These are phyloP conservation scores for Solanum paucissectum DNA, from an alignment of 257 asterid species.

Conservation along the genomic window DNA sequence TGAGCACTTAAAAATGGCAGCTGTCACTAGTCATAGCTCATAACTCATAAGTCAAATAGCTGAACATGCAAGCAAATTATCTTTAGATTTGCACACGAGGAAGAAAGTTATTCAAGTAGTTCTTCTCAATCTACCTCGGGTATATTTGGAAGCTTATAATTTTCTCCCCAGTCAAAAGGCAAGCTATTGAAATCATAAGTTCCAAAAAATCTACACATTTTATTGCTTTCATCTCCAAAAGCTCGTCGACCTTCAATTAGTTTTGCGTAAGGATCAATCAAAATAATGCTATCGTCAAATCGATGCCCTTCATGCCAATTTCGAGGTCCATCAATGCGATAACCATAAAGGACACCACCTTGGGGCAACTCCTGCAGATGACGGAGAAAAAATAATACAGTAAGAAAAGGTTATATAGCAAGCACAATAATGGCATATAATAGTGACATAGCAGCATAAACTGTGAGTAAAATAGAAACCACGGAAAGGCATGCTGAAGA, in stretches of 20 bases:
- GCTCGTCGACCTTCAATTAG: slow-evolving; percentile 77
- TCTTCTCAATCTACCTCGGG: slow-evolving; percentile 60
- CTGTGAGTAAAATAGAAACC: neutral
- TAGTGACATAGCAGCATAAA: neutral
- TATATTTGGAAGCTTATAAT: slow-evolving; percentile 72
- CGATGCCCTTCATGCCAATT: slow-evolving; percentile 92
- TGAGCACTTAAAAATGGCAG: neutral
- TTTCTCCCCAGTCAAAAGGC: slow-evolving; percentile 90
- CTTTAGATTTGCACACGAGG: slow-evolving; percentile 5
- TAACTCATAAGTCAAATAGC: neutral
- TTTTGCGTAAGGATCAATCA: slow-evolving; percentile 91
- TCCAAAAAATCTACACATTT: slow-evolving; percentile 55
- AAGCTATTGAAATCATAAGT: slow-evolving; percentile 65
- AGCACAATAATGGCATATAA: neutral
- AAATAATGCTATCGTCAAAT: slow-evolving; percentile 46
- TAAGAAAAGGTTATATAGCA: neutral
- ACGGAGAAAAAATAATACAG: neutral
- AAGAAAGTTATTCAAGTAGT: slow-evolving; percentile 4
- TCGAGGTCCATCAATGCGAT: slow-evolving; percentile 74
- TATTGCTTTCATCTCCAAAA: slow-evolving; percentile 72
- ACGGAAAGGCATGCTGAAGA: neutral
- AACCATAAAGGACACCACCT: slow-evolving; percentile 63
- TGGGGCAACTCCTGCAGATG: slow-evolving; percentile 61
- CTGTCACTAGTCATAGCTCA: neutral
- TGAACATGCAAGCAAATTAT: neutral